Percentiles rank a stretch among this genome's conserved stretches.
Conservation (phyloP, 1,284 basidiomycete species). For the Gymnopus androsaceus region DNA sequence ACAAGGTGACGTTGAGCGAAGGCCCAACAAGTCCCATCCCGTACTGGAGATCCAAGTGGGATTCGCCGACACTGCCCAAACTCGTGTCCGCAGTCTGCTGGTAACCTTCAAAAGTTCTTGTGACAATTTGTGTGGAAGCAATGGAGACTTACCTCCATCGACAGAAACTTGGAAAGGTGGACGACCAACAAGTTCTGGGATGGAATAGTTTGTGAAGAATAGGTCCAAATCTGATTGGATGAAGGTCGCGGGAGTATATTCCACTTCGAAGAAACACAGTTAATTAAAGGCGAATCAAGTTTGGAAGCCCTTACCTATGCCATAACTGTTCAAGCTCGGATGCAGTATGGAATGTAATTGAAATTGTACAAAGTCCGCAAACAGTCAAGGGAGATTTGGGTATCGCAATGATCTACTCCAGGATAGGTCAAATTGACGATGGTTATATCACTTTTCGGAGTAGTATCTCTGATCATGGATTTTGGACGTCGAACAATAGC, state of each 20-base stretch:
- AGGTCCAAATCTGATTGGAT: constrained; percentile 45
- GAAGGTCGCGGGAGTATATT: constrained; percentile 52
- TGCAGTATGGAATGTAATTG: constrained; percentile 32
- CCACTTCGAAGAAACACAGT: constrained; percentile 32
- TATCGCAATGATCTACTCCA: constrained; percentile 39
- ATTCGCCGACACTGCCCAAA: constrained; percentile 47
- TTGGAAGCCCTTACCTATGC: constrained; percentile 38
- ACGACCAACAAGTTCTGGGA: constrained; percentile 35
- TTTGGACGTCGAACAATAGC: constrained; percentile 25
- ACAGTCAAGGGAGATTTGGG: constrained; percentile 41
- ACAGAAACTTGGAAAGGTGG: constrained; percentile 43
- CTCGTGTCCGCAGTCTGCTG: constrained; percentile 33
- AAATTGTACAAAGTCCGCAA: constrained; percentile 43
- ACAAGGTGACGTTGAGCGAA: constrained; percentile 42
- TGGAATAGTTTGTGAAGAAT: constrained; percentile 44
- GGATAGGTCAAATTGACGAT: constrained; percentile 25
- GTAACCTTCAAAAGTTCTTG: constrained; percentile 35
- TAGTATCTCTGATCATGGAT: constrained; percentile 15
- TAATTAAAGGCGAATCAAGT: no score
- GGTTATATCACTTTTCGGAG: constrained; percentile 18
- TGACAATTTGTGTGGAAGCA: background rate
- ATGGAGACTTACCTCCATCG: constrained; percentile 40
- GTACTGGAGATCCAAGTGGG: constrained; percentile 48
- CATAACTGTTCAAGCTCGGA: constrained; percentile 39
- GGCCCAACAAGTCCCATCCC: constrained; percentile 39